Conservation (phyloP, 306 rosid genomes). For the Rosa persica region DNA sequence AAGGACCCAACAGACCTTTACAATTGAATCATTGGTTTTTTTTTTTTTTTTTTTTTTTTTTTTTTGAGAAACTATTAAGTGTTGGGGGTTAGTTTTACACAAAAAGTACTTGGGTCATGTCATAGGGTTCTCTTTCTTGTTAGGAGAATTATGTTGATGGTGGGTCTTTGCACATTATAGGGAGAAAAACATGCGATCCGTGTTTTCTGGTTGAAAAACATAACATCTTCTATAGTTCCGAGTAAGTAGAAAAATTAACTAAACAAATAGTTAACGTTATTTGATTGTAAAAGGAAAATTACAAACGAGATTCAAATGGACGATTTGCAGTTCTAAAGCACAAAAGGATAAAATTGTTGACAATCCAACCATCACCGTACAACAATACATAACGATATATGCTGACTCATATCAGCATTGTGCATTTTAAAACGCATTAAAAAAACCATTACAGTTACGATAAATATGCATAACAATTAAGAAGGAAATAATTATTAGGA, state of each 20-base stretch:
- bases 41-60: no score
- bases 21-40: no score
- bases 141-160: neutral
- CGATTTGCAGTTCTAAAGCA: no score
- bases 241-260: no score
- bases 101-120: neutral
- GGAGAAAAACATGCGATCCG: no score
- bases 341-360: no score
- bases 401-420: neutral
- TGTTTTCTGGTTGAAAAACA: neutral
- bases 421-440: neutral
- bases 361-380: neutral
- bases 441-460: neutral
- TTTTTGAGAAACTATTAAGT: no score
- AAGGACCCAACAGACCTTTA: no score
- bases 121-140: neutral
- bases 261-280: no score
- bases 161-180: neutral
- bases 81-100: no score
- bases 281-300: no score
- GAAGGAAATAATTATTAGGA: neutral
- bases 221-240: neutral
- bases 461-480: neutral
- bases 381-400: neutral
- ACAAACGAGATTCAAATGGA: no score